A percentile compares a stretch with the other conserved stretches of the same genome.
Conservation (phyloP, 1,139 yeast genomes). For the Geotrichum carabidarum region DNA sequence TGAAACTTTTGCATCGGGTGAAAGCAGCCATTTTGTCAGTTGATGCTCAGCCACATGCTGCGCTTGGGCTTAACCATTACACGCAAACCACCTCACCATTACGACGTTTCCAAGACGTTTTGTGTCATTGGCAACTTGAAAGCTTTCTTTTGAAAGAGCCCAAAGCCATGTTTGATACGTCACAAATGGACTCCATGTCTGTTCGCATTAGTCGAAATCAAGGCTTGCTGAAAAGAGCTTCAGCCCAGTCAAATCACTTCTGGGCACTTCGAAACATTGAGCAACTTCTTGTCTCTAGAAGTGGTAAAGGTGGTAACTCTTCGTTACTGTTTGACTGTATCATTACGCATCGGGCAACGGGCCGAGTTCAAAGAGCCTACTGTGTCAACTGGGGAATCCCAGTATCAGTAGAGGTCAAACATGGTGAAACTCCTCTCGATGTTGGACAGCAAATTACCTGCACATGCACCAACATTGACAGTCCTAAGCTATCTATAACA, state of each 20-base stretch:
- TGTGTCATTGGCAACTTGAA: slow-evolving; percentile 71
- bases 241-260: slow-evolving; percentile 12
- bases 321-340: slow-evolving; percentile 10
- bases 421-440: slow-evolving; percentile 12
- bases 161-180: slow-evolving; percentile 9
- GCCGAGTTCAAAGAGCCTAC: slow-evolving; percentile 17
- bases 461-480: slow-evolving; percentile 5
- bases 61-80: slow-evolving; percentile 61
- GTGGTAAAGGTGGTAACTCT: background rate
- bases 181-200: slow-evolving; percentile 15
- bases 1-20: slow-evolving; percentile 31
- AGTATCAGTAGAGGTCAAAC: slow-evolving; percentile 4
- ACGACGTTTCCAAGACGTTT: slow-evolving; percentile 75
- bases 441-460: slow-evolving; percentile 11
- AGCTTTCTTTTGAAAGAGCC: slow-evolving; percentile 33
- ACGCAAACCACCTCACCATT: slow-evolving; percentile 85
- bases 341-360: slow-evolving; percentile 6
- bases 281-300: background rate
- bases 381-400: slow-evolving; percentile 22
- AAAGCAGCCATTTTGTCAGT: slow-evolving; percentile 43
- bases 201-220: slow-evolving; percentile 18
- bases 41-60: slow-evolving; percentile 48
- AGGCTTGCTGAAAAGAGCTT: slow-evolving; percentile 14
- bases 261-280: slow-evolving; percentile 18
- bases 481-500: slow-evolving; percentile 4